Evolutionary conservation across 75 land plant genomes (phyloP), one percentile per base, ranked within the genome.

Genomic region (Pinus tabuliformis): DNA sequence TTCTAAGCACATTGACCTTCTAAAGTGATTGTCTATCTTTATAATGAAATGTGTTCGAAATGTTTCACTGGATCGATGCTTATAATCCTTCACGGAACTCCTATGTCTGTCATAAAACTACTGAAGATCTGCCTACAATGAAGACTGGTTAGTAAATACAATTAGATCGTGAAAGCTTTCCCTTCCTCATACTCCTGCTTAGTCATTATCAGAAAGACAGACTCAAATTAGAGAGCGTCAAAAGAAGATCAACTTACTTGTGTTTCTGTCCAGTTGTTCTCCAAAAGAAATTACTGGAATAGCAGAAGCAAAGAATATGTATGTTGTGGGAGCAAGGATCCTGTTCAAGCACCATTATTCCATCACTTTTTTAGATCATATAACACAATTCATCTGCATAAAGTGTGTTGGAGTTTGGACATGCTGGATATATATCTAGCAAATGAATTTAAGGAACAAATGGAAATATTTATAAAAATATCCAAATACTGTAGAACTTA

Each of bases 241-340:
- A 11, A 2, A 71, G 22, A 28, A 71, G 14, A 42, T 49, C 26
- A 71, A 52, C 88, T 59, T 81, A 96, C 99, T 86, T 79, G 99
- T 96, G 52, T 88, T 84, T 78, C 94, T 86, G 77, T 89, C 94
- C 66, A 96, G 84, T 72, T 96, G 99, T 79, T 96, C 99, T 16
- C 99, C 99, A 83, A 96, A 96, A n/a, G 97, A 90, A 60, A 96
- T 91, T 45, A 96, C 99, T 28, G 96, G 99, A 70, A 96, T 88
- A 2, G 99, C 99, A 13, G 99, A 93, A 57, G 99, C 99, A 82
- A 96, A 96, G 77, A 96, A 93, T 73, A 96, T 96, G 45, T 96
- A 96, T 21, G 91, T 90, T 39, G 99, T 96, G 56, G 99, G 97
- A 75, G 96, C 97, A 61, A 96, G 78, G 60, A 96, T 91, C 83